Evolutionary conservation across 306 rosid genomes (phyloP).

Genomic region (Quercus berberidifolia): DNA sequence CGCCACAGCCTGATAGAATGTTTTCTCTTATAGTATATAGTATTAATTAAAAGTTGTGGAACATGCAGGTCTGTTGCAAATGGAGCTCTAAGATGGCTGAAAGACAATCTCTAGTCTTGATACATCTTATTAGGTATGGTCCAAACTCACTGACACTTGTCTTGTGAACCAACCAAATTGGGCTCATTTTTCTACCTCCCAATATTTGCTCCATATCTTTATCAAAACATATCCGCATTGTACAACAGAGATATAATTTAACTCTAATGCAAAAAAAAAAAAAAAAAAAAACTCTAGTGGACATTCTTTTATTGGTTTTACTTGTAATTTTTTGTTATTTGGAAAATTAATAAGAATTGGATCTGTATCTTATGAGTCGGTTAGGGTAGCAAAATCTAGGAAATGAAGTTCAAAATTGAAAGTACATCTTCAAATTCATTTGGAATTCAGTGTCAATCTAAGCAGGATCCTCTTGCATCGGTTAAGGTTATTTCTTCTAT

Average conservation of each 20-base stretch:
- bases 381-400: slow-evolving; percentile 13
- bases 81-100: slow-evolving; percentile 91
- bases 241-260: slow-evolving; percentile 25
- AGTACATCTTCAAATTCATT: background rate
- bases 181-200: slow-evolving; percentile 19
- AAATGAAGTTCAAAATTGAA: background rate
- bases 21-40: too few relatives aligned
- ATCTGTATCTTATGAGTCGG: slow-evolving; percentile 17
- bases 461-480: too few relatives aligned
- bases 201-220: slow-evolving; percentile 25
- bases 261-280: too few relatives aligned
- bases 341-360: slow-evolving; percentile 6
- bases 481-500: too few relatives aligned
- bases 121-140: slow-evolving; percentile 1
- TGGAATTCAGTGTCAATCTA: background rate
- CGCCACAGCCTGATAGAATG: too few relatives aligned
- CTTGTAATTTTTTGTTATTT: slow-evolving; percentile 39
- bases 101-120: slow-evolving; percentile 68
- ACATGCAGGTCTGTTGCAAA: slow-evolving; percentile 71
- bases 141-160: slow-evolving; percentile 7
- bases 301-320: slow-evolving; percentile 50
- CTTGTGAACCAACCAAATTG: background rate
- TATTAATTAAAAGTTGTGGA: slow-evolving; percentile 4
- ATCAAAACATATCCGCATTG: slow-evolving; percentile 20
- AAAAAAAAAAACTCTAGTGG: too few relatives aligned